Conservation (phyloP, 2,329 filamentous ascomycete species). For the Fusarium bulbicola region DNA sequence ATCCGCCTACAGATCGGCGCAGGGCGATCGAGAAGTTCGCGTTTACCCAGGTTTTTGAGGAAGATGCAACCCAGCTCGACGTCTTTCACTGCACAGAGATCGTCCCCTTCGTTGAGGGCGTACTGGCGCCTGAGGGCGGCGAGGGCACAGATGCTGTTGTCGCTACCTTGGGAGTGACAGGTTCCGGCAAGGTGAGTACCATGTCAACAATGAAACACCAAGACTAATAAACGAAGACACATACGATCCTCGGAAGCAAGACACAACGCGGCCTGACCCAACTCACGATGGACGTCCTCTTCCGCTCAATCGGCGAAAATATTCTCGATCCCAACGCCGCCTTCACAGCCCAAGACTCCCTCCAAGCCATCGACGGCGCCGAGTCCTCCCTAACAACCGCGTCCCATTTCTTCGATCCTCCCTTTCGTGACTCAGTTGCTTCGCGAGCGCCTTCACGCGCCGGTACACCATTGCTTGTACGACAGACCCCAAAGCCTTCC, state of each 20-base stretch:
- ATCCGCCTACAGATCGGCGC: slow-evolving; percentile 85
- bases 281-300: slow-evolving; percentile 88
- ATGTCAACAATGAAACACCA: slow-evolving; percentile 12
- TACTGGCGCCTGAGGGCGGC: slow-evolving; percentile 75
- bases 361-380: slow-evolving; percentile 80
- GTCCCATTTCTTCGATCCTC: slow-evolving; percentile 78
- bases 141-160: slow-evolving; percentile 89
- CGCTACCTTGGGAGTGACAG: slow-evolving; percentile 92
- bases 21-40: slow-evolving; percentile 92
- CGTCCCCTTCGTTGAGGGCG: slow-evolving; percentile 79
- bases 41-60: slow-evolving; percentile 93
- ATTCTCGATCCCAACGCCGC: slow-evolving; percentile 70
- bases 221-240: slow-evolving; percentile 68
- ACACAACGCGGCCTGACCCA: slow-evolving; percentile 90
- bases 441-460: slow-evolving; percentile 71
- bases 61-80: slow-evolving; percentile 84
- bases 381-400: slow-evolving; percentile 82
- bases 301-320: slow-evolving; percentile 78
- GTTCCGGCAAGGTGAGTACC: slow-evolving; percentile 84
- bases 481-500: slow-evolving; percentile 52
- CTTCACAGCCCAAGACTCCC: slow-evolving; percentile 73
- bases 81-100: slow-evolving; percentile 85
- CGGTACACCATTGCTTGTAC: slow-evolving; percentile 74
- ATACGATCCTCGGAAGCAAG: slow-evolving; percentile 92
- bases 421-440: slow-evolving; percentile 73